Percentiles rank a stretch among this genome's conserved stretches.
phyloP scores from a whole-genome alignment of 305 asterid genomes.

The Fraxinus nigra region DNA sequence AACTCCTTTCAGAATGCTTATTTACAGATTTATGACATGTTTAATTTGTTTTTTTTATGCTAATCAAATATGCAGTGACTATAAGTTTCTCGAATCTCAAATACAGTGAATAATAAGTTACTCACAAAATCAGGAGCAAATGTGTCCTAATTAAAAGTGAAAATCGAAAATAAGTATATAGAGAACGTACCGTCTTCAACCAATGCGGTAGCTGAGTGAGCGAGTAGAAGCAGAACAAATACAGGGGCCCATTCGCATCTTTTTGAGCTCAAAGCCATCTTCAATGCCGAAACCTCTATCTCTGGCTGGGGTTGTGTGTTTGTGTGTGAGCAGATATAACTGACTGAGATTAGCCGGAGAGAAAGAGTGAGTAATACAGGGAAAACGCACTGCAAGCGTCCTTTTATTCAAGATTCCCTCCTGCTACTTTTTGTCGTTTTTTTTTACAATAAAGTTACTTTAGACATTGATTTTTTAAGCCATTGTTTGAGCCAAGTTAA shows the following conservation, averaged over 20 bases:
- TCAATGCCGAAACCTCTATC: constrained; percentile 19
- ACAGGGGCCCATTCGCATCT: constrained; percentile 28
- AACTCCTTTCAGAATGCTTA: background rate
- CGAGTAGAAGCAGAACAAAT: constrained; percentile 22
- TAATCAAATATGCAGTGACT: background rate
- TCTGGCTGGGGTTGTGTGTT: background rate
- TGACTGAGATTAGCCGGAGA: background rate
- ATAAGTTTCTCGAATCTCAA: background rate
- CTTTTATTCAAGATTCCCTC: constrained; percentile 29
- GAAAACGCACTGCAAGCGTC: constrained; percentile 24
- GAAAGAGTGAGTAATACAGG: background rate
- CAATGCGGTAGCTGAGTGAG: constrained; percentile 29
- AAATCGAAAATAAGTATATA: background rate
- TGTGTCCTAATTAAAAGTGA: background rate
- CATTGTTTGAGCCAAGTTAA: no score
- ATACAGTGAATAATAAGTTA: background rate
- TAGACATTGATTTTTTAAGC: no score
- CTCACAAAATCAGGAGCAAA: background rate
- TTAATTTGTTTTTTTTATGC: background rate
- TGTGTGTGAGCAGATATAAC: background rate
- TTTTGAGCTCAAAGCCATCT: constrained; percentile 27
- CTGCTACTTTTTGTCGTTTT: background rate
- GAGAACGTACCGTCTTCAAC: constrained; percentile 44
- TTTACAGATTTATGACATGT: background rate
- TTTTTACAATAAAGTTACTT: no score